phyloP scores from a whole-genome alignment of 2,329 filamentous ascomycete species.

The Daldinia sp. region DNA sequence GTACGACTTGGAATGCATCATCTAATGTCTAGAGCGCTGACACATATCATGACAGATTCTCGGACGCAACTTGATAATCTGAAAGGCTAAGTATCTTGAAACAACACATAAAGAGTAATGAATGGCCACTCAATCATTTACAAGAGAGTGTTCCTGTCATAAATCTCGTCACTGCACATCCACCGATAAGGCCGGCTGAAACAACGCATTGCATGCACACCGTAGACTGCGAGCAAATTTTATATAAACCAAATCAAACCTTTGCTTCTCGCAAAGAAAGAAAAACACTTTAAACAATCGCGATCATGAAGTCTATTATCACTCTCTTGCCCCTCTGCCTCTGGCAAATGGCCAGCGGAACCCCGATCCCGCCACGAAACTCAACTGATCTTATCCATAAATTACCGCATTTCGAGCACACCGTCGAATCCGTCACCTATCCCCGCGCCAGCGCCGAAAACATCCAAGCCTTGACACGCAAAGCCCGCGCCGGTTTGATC shows the following conservation, averaged over 20 bases:
- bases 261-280: background rate
- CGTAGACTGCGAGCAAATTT: background rate
- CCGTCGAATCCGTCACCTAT: background rate
- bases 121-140: background rate
- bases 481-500: background rate
- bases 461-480: background rate
- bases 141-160: background rate
- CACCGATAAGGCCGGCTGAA: too few species aligned
- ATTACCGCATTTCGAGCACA: background rate
- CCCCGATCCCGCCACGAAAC: background rate
- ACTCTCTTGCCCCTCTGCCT: slow-evolving; percentile 17
- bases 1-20: background rate
- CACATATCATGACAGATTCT: background rate
- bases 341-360: slow-evolving; percentile 19
- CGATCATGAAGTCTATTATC: slow-evolving; percentile 18
- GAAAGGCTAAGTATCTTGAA: background rate
- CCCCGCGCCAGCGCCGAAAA: background rate
- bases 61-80: background rate
- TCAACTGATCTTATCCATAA: background rate
- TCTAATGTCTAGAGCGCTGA: background rate
- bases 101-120: background rate
- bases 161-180: background rate
- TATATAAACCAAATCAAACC: slow-evolving; percentile 6
- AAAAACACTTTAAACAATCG: background rate
- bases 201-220: background rate